Conservation (phyloP, 1,284 basidiomycete species). For the Volvariella volvacea region DNA sequence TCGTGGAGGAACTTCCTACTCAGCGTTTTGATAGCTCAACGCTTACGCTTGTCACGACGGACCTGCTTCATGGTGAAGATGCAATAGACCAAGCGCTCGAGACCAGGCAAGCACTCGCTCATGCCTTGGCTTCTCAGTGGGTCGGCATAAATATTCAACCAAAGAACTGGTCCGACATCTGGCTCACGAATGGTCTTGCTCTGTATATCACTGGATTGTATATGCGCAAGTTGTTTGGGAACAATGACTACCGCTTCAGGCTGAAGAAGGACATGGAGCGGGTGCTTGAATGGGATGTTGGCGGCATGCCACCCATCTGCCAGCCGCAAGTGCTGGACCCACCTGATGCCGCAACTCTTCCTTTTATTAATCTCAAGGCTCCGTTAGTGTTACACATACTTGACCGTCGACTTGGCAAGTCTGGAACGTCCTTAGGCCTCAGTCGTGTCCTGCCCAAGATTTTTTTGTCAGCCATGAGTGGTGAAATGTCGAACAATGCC, state of each 20-base stretch:
- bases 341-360: slow-evolving; percentile 67
- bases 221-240: slow-evolving; percentile 83
- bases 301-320: slow-evolving; percentile 89
- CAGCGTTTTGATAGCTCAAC: slow-evolving; percentile 83
- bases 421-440: slow-evolving; percentile 90
- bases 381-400: slow-evolving; percentile 95
- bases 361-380: slow-evolving; percentile 93
- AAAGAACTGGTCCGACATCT: slow-evolving; percentile 91
- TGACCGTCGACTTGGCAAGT: slow-evolving; percentile 89
- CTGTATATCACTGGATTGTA: slow-evolving; percentile 90
- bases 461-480: slow-evolving; percentile 90
- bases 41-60: slow-evolving; percentile 74
- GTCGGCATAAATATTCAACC: slow-evolving; percentile 95
- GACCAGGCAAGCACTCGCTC: slow-evolving; percentile 80
- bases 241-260: slow-evolving; percentile 95
- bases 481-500: slow-evolving; percentile 81
- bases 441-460: slow-evolving; percentile 94
- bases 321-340: slow-evolving; percentile 83
- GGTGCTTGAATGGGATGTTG: slow-evolving; percentile 85
- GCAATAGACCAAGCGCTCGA: slow-evolving; percentile 94
- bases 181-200: slow-evolving; percentile 92
- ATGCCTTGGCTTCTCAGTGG: slow-evolving; percentile 95
- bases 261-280: slow-evolving; percentile 96
- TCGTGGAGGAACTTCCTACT: slow-evolving; percentile 82
- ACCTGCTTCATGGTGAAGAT: slow-evolving; percentile 83